A percentile compares a stretch with the other conserved stretches of the same genome.
Conservation (phyloP, 306 rosid genomes). For the Ormosia emarginata region DNA sequence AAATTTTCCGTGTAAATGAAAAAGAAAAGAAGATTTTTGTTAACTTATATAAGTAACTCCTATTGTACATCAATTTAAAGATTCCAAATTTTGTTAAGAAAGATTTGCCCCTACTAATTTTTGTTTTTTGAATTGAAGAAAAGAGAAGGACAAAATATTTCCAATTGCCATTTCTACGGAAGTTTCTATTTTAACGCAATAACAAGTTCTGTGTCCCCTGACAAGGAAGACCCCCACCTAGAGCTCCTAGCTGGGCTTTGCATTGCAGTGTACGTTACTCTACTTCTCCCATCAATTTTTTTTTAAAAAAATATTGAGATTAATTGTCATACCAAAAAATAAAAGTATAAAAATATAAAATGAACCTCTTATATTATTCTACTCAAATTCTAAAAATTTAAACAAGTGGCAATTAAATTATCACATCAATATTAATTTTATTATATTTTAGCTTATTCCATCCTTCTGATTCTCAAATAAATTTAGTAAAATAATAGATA, state of each 20-base stretch:
- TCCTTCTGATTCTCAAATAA: neutral
- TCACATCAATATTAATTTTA: neutral
- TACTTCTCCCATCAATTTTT: neutral
- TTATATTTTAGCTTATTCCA: neutral
- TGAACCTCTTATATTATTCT: neutral
- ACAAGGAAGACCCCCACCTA: conserved; percentile 17
- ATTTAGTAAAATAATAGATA: neutral
- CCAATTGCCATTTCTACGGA: neutral
- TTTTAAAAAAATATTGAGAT: neutral
- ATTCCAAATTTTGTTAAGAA: too few relatives aligned
- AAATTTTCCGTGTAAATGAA: neutral
- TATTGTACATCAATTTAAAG: too few relatives aligned
- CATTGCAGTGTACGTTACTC: neutral
- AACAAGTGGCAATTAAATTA: neutral
- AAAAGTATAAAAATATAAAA: neutral
- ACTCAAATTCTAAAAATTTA: neutral
- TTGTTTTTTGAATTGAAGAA: neutral
- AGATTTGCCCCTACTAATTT: neutral
- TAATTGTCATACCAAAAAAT: too few relatives aligned
- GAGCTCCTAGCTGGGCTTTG: conserved; percentile 2
- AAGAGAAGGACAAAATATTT: neutral
- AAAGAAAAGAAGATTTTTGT: neutral
- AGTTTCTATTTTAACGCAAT: conserved; percentile 13
- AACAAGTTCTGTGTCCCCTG: neutral
- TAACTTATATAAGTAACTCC: too few relatives aligned